Conservation (phyloP, 208 protist species). For the Leishmania mexicana region DNA sequence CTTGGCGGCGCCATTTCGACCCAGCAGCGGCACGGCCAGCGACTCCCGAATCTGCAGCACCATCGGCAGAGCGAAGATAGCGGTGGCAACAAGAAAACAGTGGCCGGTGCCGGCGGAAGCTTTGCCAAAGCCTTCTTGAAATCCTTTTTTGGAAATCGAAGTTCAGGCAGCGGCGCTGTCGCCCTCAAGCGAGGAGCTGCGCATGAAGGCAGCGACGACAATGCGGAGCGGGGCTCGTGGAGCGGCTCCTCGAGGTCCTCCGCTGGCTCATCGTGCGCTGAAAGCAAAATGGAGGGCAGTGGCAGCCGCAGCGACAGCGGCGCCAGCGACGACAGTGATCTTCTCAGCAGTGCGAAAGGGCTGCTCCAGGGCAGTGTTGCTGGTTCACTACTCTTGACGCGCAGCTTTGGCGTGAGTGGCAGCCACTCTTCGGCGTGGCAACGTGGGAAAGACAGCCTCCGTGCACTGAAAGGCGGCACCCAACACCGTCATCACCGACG, state of each 20-base stretch:
- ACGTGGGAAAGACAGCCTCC: too few relatives aligned
- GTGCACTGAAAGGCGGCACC: not conserved
- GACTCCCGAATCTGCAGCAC: not conserved
- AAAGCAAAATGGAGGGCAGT: constrained; percentile 1
- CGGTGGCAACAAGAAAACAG: not conserved
- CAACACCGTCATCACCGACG: not conserved
- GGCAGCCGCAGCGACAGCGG: not conserved
- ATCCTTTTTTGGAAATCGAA: constrained; percentile 44
- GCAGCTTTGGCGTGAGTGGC: constrained; percentile 13
- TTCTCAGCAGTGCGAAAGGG: not conserved
- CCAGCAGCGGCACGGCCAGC: not conserved
- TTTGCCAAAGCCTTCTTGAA: constrained; percentile 66
- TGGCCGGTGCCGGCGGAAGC: constrained; percentile 18
- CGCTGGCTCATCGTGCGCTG: not conserved
- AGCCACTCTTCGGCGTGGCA: not conserved
- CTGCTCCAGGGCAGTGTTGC: not conserved
- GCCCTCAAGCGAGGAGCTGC: constrained; percentile 11
- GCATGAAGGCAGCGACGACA: constrained; percentile 8
- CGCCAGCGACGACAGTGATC: constrained; percentile 5
- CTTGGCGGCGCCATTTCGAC: not conserved
- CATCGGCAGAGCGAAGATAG: not conserved
- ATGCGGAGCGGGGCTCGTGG: constrained; percentile 7
- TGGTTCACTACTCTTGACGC: constrained; percentile 6
- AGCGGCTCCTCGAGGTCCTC: constrained; percentile 2
- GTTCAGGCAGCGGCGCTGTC: constrained; percentile 4